Percentiles rank a stretch among this genome's conserved stretches.
Evolutionary conservation across 306 rosid genomes (phyloP).

Genomic region (Cercis canadensis): DNA sequence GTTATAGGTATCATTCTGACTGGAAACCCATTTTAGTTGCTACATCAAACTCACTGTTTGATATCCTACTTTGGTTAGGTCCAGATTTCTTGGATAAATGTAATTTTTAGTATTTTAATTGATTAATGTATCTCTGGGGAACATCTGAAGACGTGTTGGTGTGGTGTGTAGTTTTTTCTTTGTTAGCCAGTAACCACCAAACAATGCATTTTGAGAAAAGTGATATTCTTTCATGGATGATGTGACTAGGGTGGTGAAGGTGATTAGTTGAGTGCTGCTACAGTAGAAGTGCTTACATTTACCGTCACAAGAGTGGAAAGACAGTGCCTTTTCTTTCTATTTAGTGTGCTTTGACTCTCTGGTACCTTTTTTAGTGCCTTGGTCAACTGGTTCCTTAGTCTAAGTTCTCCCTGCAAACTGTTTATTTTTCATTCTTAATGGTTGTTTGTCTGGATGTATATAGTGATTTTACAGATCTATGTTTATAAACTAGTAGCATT

Average conservation of each 20-base stretch:
- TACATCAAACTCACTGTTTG: constrained; percentile 4
- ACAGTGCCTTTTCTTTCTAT: constrained; percentile 7
- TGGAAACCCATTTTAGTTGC: constrained; percentile 15
- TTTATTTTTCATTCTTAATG: neutral
- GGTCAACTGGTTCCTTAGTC: neutral
- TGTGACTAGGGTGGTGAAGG: constrained; percentile 12
- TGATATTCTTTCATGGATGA: constrained; percentile 4
- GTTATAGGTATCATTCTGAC: constrained; percentile 22
- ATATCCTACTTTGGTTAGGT: constrained; percentile 8
- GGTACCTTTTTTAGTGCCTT: constrained; percentile 11
- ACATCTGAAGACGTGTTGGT: constrained; percentile 11
- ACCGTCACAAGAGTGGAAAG: constrained; percentile 25
- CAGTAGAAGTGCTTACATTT: constrained; percentile 5
- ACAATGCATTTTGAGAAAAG: constrained; percentile 14
- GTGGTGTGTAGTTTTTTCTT: neutral
- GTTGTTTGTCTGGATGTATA: constrained; percentile 31
- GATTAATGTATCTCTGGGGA: constrained; percentile 13
- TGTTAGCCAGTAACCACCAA: constrained; percentile 13
- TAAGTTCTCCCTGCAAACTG: constrained; percentile 17
- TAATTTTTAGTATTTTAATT: constrained; percentile 21
- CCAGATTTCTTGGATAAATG: neutral
- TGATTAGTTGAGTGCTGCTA: neutral
- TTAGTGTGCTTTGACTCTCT: constrained; percentile 13
- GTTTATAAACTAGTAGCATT: neutral
- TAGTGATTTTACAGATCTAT: constrained; percentile 1